Conservation (phyloP, 495 filamentous ascomycete genomes). For the Cetradonia linearis region DNA sequence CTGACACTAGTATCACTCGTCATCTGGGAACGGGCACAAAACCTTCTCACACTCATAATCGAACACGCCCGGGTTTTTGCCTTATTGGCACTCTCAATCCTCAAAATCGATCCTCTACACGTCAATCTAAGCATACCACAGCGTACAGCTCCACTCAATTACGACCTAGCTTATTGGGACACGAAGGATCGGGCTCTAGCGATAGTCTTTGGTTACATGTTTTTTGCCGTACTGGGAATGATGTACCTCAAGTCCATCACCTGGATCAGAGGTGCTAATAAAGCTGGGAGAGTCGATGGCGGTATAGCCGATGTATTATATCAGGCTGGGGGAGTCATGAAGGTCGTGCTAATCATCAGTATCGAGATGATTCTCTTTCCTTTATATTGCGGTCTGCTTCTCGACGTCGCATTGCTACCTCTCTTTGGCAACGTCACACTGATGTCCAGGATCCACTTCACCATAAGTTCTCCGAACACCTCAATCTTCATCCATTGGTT, state of each 20-base stretch:
- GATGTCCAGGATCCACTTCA: slow-evolving; percentile 64
- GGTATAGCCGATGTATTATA: slow-evolving; percentile 71
- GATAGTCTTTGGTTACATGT: slow-evolving; percentile 67
- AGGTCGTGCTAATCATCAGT: slow-evolving; percentile 95
- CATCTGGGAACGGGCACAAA: neutral
- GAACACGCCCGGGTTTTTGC: neutral
- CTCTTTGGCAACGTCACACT: slow-evolving; percentile 74
- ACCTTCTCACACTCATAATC: neutral
- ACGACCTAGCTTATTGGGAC: slow-evolving; percentile 63
- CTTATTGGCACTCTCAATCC: slow-evolving; percentile 10
- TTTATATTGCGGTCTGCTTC: slow-evolving; percentile 82
- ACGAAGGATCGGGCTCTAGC: slow-evolving; percentile 68
- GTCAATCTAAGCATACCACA: slow-evolving; percentile 39
- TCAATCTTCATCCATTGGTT: slow-evolving; percentile 98
- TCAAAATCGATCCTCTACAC: slow-evolving; percentile 20
- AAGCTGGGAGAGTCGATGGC: slow-evolving; percentile 63
- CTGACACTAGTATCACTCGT: neutral
- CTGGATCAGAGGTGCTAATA: slow-evolving; percentile 52
- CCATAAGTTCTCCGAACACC: slow-evolving; percentile 63
- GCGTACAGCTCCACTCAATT: slow-evolving; percentile 37
- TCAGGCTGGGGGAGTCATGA: slow-evolving; percentile 93
- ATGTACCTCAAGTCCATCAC: slow-evolving; percentile 64
- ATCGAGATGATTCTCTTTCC: slow-evolving; percentile 99
- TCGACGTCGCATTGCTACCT: slow-evolving; percentile 81
- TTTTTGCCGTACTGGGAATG: slow-evolving; percentile 60